Percentiles rank a stretch among this genome's conserved stretches.
These are phyloP conservation scores for Adansonia digitata DNA, from an alignment of 345 rosid species.

Conservation along the genomic window DNA sequence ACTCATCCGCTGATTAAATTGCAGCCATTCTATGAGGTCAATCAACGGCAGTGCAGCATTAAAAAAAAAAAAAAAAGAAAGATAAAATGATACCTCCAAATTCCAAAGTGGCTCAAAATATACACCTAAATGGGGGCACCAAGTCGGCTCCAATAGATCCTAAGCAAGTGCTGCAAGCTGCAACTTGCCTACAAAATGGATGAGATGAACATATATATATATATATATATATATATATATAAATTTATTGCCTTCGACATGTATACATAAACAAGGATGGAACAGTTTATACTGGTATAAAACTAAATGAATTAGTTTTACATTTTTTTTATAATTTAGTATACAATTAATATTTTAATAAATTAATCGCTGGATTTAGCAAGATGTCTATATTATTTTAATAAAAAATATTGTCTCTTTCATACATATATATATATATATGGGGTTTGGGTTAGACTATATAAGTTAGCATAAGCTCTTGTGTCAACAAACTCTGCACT, in stretches of 20 bases:
- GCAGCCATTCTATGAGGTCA: neutral
- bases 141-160: neutral
- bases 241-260: neutral
- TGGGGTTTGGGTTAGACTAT: neutral
- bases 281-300: too few relatives aligned
- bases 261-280: too few relatives aligned
- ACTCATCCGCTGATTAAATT: neutral
- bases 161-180: neutral
- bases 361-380: too few relatives aligned
- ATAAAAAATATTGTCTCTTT: too few relatives aligned
- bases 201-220: neutral
- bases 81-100: neutral
- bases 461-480: neutral
- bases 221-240: too few relatives aligned
- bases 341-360: too few relatives aligned
- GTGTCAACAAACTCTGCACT: neutral
- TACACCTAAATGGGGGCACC: neutral
- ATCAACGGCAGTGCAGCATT: neutral
- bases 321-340: too few relatives aligned
- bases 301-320: too few relatives aligned
- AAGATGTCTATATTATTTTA: too few relatives aligned
- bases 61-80: neutral
- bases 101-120: neutral
- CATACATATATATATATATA: neutral
- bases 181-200: neutral